Conservation (phyloP, 2,329 filamentous ascomycete species). For the Fusarium concolor region DNA sequence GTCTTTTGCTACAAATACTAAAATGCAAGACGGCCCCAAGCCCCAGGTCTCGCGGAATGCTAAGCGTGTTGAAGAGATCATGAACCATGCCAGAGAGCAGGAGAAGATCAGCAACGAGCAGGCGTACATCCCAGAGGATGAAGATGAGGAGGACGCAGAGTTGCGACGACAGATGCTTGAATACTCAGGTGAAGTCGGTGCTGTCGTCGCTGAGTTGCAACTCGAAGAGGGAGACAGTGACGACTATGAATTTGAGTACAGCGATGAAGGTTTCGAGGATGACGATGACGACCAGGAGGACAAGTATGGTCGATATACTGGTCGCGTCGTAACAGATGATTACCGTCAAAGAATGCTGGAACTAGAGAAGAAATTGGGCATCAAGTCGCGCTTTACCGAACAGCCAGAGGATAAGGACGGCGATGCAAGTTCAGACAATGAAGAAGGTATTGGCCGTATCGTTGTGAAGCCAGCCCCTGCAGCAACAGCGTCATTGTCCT, state of each 20-base stretch:
- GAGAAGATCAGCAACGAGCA: conserved; percentile 59
- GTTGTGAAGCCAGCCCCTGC: conserved; percentile 55
- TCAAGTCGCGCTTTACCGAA: conserved; percentile 64
- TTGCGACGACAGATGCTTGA: conserved; percentile 89
- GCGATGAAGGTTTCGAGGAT: conserved; percentile 64
- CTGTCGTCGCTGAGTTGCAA: conserved; percentile 91
- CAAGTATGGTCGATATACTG: conserved; percentile 78
- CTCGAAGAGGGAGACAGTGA: conserved; percentile 75
- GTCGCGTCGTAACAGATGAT: conserved; percentile 74
- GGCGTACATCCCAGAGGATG: conserved; percentile 74
- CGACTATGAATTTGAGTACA: conserved; percentile 67
- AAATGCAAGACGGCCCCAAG: conserved; percentile 55
- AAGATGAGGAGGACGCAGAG: conserved; percentile 82
- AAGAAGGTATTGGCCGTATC: conserved; percentile 69
- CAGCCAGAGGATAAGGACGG: conserved; percentile 57
- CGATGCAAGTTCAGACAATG: conserved; percentile 49
- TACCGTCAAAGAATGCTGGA: conserved; percentile 88
- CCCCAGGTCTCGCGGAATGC: conserved; percentile 55
- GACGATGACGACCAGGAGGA: conserved; percentile 64
- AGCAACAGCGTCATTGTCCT: conserved; percentile 17
- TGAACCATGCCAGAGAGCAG: conserved; percentile 67
- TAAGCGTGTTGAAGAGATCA: conserved; percentile 65
- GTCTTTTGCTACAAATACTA: conserved; percentile 71
- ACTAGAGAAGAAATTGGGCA: conserved; percentile 79
- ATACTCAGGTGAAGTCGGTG: conserved; percentile 90